Percentiles rank a stretch among this genome's conserved stretches.
These are phyloP conservation scores for Anaeramoeba ignava DNA, from an alignment of 78 protist species.

Conservation along the genomic window DNA sequence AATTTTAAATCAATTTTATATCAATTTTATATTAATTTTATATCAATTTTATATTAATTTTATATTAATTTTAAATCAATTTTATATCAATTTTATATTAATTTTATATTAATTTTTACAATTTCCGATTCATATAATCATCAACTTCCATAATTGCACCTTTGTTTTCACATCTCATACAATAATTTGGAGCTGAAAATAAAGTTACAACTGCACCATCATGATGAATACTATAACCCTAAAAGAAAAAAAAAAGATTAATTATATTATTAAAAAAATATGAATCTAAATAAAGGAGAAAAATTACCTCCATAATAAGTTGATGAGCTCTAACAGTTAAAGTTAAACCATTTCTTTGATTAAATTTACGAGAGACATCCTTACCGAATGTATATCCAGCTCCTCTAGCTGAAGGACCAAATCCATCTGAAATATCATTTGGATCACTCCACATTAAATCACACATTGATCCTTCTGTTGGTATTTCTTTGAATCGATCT, in stretches of 20 bases:
- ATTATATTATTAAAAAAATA: not conserved
- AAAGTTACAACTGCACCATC: conserved; percentile 76
- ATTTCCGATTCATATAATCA: conserved; percentile 30
- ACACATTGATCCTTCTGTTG: too few species aligned
- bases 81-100: too few species aligned
- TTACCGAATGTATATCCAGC: conserved; percentile 91
- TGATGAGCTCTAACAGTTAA: conserved; percentile 90
- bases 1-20: too few species aligned
- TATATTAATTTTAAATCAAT: too few species aligned
- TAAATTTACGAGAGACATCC: conserved; percentile 72
- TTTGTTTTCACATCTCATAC: conserved; percentile 88
- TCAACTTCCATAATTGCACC: conserved; percentile 55
- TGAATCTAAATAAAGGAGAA: not conserved
- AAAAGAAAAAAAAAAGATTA: not conserved
- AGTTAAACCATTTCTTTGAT: conserved; percentile 61
- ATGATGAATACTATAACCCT: conserved; percentile 92
- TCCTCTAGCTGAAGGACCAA: conserved; percentile 93
- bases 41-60: too few species aligned
- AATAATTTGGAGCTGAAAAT: conserved; percentile 98
- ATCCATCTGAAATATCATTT: too few species aligned
- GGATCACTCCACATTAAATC: too few species aligned
- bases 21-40: too few species aligned
- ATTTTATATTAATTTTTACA: too few species aligned
- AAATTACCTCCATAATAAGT: conserved; percentile 76
- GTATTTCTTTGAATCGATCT: too few species aligned